Conservation (phyloP, 306 rosid genomes). For the Cicer chorassanicum region DNA sequence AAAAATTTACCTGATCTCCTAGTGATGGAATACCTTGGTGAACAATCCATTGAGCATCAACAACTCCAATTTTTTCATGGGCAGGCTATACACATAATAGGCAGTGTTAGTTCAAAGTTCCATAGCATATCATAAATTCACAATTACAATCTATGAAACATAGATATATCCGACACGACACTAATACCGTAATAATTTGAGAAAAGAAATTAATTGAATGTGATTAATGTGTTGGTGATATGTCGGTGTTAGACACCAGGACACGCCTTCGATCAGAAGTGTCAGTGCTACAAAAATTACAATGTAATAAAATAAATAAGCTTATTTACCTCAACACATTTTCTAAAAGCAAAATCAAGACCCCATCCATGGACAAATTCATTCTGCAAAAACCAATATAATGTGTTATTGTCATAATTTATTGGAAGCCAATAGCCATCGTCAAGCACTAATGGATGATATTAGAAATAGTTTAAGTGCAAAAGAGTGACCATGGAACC, state of each 20-base stretch:
- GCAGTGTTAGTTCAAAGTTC: slow-evolving; percentile 25
- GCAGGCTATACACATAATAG: slow-evolving; percentile 70
- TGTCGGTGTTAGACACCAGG: too few relatives aligned
- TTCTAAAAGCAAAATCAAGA: slow-evolving; percentile 93
- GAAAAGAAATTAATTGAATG: too few relatives aligned
- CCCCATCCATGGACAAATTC: slow-evolving; percentile 99
- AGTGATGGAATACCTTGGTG: slow-evolving; percentile 93
- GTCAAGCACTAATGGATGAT: slow-evolving; percentile 1
- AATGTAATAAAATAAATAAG: not conserved
- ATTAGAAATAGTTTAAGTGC: not conserved
- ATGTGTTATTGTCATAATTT: slow-evolving; percentile 11
- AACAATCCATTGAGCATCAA: slow-evolving; percentile 94
- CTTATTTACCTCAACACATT: slow-evolving; percentile 71
- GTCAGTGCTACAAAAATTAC: too few relatives aligned
- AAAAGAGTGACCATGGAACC: slow-evolving; percentile 50
- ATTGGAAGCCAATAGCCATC: not conserved
- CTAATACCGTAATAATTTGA: too few relatives aligned
- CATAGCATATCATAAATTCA: not conserved
- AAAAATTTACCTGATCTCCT: slow-evolving; percentile 72
- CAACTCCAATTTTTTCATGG: slow-evolving; percentile 95
- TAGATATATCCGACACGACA: too few relatives aligned
- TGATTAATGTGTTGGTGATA: too few relatives aligned
- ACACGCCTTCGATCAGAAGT: too few relatives aligned
- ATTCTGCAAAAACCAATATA: slow-evolving; percentile 60
- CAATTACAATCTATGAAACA: not conserved